phyloP scores from a whole-genome alignment of 768 basidiomycete species.

The Amanita pallidorosea region DNA sequence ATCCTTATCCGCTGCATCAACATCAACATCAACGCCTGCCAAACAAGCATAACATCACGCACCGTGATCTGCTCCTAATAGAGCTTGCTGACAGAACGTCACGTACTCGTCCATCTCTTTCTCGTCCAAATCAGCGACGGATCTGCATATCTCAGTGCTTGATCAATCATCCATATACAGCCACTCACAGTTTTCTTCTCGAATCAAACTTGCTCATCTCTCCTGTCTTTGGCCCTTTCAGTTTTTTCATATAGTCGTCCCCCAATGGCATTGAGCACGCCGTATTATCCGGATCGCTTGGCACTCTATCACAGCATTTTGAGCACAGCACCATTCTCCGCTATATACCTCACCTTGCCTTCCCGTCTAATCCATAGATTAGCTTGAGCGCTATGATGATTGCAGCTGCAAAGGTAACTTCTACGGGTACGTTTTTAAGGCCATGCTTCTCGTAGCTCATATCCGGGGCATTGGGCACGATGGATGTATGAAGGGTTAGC shows the following conservation, averaged over 20 bases:
- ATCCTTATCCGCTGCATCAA: constrained; percentile 12
- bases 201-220: constrained; percentile 29
- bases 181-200: constrained; percentile 33
- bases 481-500: constrained; percentile 40
- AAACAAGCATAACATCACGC: constrained; percentile 11
- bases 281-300: constrained; percentile 39
- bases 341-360: constrained; percentile 31
- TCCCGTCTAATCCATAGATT: constrained; percentile 76
- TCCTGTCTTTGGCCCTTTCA: constrained; percentile 26
- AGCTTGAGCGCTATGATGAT: constrained; percentile 72
- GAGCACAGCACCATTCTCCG: constrained; percentile 6
- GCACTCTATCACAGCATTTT: constrained; percentile 26
- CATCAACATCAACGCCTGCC: neutral
- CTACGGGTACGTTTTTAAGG: constrained; percentile 58
- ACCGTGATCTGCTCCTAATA: constrained; percentile 25
- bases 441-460: constrained; percentile 33
- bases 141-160: constrained; percentile 25
- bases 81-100: constrained; percentile 47
- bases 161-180: neutral
- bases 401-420: constrained; percentile 48
- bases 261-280: constrained; percentile 46
- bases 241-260: constrained; percentile 33
- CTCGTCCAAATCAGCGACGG: constrained; percentile 40
- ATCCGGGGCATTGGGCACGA: constrained; percentile 22
- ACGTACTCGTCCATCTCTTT: constrained; percentile 53